Percentiles rank a stretch among this genome's conserved stretches.
These are phyloP conservation scores for Coemansia brasiliensis DNA, from an alignment of 192 early-diverging fungal species.

Conservation along the genomic window DNA sequence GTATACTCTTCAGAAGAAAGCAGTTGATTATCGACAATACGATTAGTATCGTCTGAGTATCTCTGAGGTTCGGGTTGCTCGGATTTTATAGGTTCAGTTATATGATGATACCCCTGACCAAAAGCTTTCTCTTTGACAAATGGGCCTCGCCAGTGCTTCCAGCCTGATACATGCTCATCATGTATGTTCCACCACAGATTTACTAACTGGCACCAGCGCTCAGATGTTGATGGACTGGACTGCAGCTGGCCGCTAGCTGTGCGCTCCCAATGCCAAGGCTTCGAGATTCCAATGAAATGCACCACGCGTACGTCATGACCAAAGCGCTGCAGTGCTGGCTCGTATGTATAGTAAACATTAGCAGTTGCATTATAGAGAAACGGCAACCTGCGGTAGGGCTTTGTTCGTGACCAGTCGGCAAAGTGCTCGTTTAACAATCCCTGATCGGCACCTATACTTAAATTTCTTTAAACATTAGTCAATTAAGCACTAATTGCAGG, in stretches of 20 bases:
- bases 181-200: conserved; percentile 76
- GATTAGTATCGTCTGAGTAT: neutral
- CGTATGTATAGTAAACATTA: conserved; percentile 59
- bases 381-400: conserved; percentile 69
- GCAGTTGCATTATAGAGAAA: conserved; percentile 80
- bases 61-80: neutral
- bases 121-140: conserved; percentile 49
- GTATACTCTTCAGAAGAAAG: neutral
- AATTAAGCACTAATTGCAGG: neutral
- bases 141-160: conserved; percentile 43
- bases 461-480: too few species aligned
- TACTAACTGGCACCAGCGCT: conserved; percentile 58
- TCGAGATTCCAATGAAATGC: conserved; percentile 86
- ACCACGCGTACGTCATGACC: conserved; percentile 69
- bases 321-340: conserved; percentile 81
- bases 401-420: conserved; percentile 65
- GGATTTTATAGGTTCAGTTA: conserved; percentile 20
- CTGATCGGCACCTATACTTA: conserved; percentile 84
- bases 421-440: conserved; percentile 91
- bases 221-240: conserved; percentile 27
- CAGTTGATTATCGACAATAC: neutral
- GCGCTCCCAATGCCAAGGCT: conserved; percentile 86
- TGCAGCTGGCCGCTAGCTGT: conserved; percentile 61
- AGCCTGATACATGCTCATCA: conserved; percentile 58
- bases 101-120: conserved; percentile 37